These are phyloP conservation scores for Leucosporidium creatinivorum DNA, from an alignment of 768 basidiomycete genomes.

Conservation along the genomic window DNA sequence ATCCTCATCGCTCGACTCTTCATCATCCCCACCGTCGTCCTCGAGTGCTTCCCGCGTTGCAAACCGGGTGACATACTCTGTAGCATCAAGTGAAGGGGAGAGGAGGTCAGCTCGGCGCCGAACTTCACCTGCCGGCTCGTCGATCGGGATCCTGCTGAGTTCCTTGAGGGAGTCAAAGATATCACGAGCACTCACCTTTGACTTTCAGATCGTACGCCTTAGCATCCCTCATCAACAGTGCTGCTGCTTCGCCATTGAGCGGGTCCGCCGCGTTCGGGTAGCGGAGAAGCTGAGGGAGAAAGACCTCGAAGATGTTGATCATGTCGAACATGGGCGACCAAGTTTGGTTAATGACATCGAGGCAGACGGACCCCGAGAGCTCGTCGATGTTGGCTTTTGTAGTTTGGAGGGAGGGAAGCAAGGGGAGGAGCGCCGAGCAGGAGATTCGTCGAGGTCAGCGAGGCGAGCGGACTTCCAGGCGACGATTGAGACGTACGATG, in stretches of 20 bases:
- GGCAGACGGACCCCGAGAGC: constrained; percentile 91
- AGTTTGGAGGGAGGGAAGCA: background rate
- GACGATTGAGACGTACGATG: constrained; percentile 25
- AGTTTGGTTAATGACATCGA: constrained; percentile 98
- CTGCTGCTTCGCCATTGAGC: constrained; percentile 94
- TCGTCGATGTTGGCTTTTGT: constrained; percentile 81
- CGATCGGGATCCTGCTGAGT: no score
- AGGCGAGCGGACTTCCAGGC: background rate
- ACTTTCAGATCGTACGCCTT: constrained; percentile 92
- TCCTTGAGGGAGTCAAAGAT: no score
- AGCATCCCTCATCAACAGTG: constrained; percentile 92
- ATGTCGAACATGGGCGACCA: constrained; percentile 99
- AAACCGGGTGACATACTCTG: constrained; percentile 91
- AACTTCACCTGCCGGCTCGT: no score
- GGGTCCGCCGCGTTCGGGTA: constrained; percentile 99
- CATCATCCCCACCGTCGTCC: constrained; percentile 57
- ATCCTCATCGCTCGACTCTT: constrained; percentile 54
- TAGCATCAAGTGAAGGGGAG: no score
- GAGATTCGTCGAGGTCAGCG: background rate
- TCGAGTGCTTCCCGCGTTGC: constrained; percentile 87
- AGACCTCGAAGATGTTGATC: constrained; percentile 99
- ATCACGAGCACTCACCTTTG: constrained; percentile 68
- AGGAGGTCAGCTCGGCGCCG: background rate
- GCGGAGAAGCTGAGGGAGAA: constrained; percentile 89
- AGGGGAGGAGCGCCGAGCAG: background rate